Percentiles rank a stretch among this genome's conserved stretches.
These are phyloP conservation scores for Coemansia sp. DNA, from an alignment of 192 early-diverging fungal genomes.

Conservation along the genomic window DNA sequence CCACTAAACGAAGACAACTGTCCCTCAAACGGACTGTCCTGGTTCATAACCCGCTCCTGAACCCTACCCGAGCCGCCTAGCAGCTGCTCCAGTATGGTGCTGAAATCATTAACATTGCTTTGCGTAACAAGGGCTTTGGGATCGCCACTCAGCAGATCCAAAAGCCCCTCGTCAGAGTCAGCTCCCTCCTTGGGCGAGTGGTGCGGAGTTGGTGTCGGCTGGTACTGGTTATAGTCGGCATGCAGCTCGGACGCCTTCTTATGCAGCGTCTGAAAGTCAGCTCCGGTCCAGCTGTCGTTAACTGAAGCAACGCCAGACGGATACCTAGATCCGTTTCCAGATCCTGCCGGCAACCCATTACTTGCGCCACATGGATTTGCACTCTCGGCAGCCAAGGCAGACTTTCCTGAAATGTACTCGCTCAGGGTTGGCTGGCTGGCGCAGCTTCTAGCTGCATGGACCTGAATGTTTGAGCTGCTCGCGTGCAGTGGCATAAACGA, in stretches of 20 bases:
- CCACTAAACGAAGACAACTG: constrained; percentile 4
- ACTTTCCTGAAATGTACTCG: constrained; percentile 42
- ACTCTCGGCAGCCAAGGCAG: constrained; percentile 2
- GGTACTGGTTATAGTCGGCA: constrained; percentile 38
- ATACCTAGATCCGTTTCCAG: neutral
- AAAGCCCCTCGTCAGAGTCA: constrained; percentile 24
- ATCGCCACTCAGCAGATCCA: constrained; percentile 31
- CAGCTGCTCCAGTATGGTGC: constrained; percentile 31
- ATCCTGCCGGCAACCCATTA: neutral
- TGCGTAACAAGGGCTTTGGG: constrained; percentile 41
- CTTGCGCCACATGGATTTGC: neutral
- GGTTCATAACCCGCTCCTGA: constrained; percentile 8
- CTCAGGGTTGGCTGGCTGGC: constrained; percentile 43
- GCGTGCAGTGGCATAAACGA: neutral
- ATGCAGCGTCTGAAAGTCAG: constrained; percentile 34
- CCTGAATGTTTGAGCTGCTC: neutral
- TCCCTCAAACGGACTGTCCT: neutral
- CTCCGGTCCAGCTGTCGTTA: constrained; percentile 45
- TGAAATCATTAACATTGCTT: constrained; percentile 40
- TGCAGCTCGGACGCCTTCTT: constrained; percentile 33
- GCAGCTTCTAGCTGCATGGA: neutral
- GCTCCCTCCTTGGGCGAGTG: constrained; percentile 44
- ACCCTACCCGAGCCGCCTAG: constrained; percentile 15
- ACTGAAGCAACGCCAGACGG: constrained; percentile 7
- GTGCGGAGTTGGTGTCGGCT: constrained; percentile 50